Base-by-base conservation (phyloP, 805 yeast species). In the Komagataella phaffii region DNA sequence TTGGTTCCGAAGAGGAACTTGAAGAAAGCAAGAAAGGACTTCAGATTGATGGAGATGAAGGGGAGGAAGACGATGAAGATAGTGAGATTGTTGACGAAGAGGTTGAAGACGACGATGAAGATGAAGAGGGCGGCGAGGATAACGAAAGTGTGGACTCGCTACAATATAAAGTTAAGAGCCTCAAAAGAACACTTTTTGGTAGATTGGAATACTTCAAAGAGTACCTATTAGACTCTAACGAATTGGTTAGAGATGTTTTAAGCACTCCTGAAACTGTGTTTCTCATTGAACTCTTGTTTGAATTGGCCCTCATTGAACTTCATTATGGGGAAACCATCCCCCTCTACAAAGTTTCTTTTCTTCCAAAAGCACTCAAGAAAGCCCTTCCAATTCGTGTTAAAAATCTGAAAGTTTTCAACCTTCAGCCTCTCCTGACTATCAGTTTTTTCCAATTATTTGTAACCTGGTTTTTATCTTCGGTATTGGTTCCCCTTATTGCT, bases 391-490 rank as follows among this genome's bases (percentile, higher is more conserved):
- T 47, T 2, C 6, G 46, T 12, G 10, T 10, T 17, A 18, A 19
- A n/a, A 44, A 44, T 10, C 19, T 18, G 40, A 24, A 17, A n/a
- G 45, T 61, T 12, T 48, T 54, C 44, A 45, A 36, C 2, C n/a
- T 44, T 14, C 46, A 44, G 23, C 43, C 46, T 10, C 12, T 63
- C 7, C 65, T 72, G 17, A 77, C 77, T 56, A 52, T 70, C 19
- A 53, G 69, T 3, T 61, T 64, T 3, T 66, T 76, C 54, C 59
- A 72, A n/a, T 64, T 72, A 18, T 55, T 72, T 7, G 8, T 56
- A 10, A 55, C 66, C 46, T 78, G 82, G 82, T 49, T 57, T n/a
- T 44, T 69, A 4, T 58, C 65, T 48, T 64, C 79, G 6, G 60
- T 73, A 45, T 54, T 63, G 6, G 51, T 71, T 30, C 83, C 83